Evolutionary conservation across 2,329 filamentous ascomycete species (phyloP).

Genomic region (Hyphodiscus sp.): DNA sequence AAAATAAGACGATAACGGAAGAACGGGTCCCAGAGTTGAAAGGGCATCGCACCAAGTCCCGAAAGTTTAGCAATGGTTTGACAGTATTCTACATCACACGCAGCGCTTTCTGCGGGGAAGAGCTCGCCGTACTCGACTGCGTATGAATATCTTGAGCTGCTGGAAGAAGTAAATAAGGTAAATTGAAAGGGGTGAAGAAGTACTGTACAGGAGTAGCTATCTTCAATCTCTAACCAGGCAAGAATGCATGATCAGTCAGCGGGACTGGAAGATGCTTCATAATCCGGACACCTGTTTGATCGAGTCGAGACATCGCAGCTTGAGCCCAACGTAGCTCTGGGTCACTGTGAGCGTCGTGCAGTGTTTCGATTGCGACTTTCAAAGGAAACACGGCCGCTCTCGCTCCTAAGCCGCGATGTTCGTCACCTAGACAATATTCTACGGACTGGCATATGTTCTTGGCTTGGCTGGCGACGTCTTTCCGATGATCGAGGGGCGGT

Average conservation of each 20-base stretch:
- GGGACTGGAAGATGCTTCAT: background rate
- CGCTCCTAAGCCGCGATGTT: conserved; percentile 11
- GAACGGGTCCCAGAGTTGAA: too few relatives aligned
- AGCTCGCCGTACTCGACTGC: too few relatives aligned
- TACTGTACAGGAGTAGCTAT: too few relatives aligned
- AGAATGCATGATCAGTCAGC: background rate
- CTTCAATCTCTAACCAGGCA: background rate
- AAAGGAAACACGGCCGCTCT: conserved; percentile 21
- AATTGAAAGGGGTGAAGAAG: too few relatives aligned
- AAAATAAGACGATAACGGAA: too few relatives aligned
- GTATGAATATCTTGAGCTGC: too few relatives aligned
- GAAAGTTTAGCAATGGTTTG: too few relatives aligned
- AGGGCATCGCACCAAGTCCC: too few relatives aligned
- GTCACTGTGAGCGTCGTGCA: conserved; percentile 9
- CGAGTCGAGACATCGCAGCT: conserved; percentile 9
- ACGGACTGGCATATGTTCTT: background rate
- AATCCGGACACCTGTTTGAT: conserved; percentile 6
- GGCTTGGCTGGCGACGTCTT: background rate
- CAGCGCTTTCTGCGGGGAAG: too few relatives aligned
- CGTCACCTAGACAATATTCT: background rate
- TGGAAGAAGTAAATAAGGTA: too few relatives aligned
- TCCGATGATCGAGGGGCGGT: background rate
- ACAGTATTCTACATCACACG: too few relatives aligned
- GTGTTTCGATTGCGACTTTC: conserved; percentile 22
- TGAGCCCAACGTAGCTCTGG: conserved; percentile 19